Conservation (phyloP, 805 yeast genomes). For the Candida qinlingensis region DNA sequence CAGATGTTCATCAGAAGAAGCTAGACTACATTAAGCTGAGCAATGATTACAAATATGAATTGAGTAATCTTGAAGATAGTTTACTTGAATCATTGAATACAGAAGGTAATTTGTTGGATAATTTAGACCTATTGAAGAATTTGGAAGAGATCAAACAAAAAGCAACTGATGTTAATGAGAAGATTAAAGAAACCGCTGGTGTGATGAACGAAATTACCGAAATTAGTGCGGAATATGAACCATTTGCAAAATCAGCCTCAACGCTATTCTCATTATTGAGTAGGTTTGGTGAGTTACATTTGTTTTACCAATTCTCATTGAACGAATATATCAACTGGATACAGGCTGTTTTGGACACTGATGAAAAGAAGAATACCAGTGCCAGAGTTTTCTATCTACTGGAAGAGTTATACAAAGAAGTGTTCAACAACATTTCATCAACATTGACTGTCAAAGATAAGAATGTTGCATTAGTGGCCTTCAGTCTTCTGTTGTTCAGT, state of each 20-base stretch:
- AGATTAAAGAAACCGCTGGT: constrained; percentile 47
- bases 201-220: constrained; percentile 52
- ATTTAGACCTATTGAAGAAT: constrained; percentile 51
- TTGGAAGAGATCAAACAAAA: constrained; percentile 65
- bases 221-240: constrained; percentile 40
- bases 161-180: constrained; percentile 44
- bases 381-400: constrained; percentile 30
- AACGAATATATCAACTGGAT: constrained; percentile 36
- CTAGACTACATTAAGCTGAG: constrained; percentile 47
- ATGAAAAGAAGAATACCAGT: neutral
- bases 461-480: constrained; percentile 33
- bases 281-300: constrained; percentile 34
- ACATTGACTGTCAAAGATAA: constrained; percentile 32
- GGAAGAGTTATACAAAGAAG: constrained; percentile 37
- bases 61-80: constrained; percentile 52
- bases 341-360: constrained; percentile 22
- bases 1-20: constrained; percentile 62
- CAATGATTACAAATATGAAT: constrained; percentile 50
- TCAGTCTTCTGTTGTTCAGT: constrained; percentile 26
- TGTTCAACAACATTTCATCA: constrained; percentile 40
- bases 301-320: constrained; percentile 57
- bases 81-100: constrained; percentile 55
- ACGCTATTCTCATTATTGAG: constrained; percentile 43
- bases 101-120: constrained; percentile 61
- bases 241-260: constrained; percentile 54